phyloP scores from a whole-genome alignment of 106 monocot genomes.

The Narthecium ossifragum region DNA sequence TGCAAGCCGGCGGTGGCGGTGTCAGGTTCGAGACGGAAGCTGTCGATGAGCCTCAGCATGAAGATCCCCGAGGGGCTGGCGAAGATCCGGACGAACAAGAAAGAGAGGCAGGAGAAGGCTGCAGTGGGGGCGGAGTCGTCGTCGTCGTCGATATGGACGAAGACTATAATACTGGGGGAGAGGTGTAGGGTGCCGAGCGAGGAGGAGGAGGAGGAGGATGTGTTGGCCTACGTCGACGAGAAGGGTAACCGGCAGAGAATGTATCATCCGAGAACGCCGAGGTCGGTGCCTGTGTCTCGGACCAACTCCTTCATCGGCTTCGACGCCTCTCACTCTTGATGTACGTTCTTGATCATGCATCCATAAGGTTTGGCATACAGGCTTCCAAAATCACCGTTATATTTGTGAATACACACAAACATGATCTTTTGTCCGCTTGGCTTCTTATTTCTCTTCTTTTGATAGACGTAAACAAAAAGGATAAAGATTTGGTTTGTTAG shows the following conservation, averaged over 20 bases:
- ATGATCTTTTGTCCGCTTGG: too few species aligned
- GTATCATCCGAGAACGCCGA: slow-evolving; percentile 26
- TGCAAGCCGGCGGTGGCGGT: neutral
- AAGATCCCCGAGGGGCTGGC: slow-evolving; percentile 17
- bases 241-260: slow-evolving; percentile 20
- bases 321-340: neutral
- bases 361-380: neutral
- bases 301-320: slow-evolving; percentile 19
- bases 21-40: slow-evolving; percentile 15
- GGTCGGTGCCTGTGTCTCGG: slow-evolving; percentile 30
- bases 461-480: too few species aligned
- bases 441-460: too few species aligned
- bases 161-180: slow-evolving; percentile 38
- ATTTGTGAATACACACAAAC: too few species aligned
- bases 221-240: slow-evolving; percentile 18
- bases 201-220: slow-evolving; percentile 12
- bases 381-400: too few species aligned
- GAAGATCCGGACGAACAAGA: slow-evolving; percentile 13
- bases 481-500: too few species aligned
- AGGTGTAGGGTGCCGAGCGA: slow-evolving; percentile 24
- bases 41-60: slow-evolving; percentile 29
- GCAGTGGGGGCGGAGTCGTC: slow-evolving; percentile 4
- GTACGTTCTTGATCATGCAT: neutral
- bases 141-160: slow-evolving; percentile 20
- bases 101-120: slow-evolving; percentile 5